Evolutionary conservation across 495 filamentous ascomycete species (phyloP), one percentile per base, ranked within the genome.

Genomic region (Barbatosphaeria neglecta): DNA sequence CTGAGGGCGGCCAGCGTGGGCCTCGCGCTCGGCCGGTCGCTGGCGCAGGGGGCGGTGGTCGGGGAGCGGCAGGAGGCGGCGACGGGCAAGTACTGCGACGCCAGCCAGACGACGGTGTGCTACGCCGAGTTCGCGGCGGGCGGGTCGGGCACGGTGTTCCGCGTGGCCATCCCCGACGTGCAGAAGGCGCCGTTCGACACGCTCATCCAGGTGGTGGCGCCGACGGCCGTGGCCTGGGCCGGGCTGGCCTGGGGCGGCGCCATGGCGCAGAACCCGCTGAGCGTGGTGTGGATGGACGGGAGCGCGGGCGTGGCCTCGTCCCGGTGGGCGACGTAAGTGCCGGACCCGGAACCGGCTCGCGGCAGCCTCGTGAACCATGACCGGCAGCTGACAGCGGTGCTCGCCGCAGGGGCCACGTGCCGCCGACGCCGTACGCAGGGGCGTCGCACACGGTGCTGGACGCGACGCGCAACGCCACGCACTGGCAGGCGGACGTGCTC

Each of bases 231-330:
- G 2, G 70, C 65, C 18, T 76, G 73, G 73, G 65, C 61, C 0
- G 69, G 62, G 6, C 33, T 76, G 15, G 66, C 65, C 2, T 74
- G 68, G 70, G 73, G 66, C 18, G 73, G 73, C 8, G 67, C 60
- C 44, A 76, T 76, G 73, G 50, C 59, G 11, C 60, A 59, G 31
- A 73, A 75, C 49, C 73, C 73, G 10, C 59, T 76, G 33, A 65
- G 66, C 0, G 54, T 76, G 1, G 66, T 46, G 0, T 76, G 69
- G 67, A 45, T 57, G 22, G 68, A 67, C 41, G 64, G 67, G 0
- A 56, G 69, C 15, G 52, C 17, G 4, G 61, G 62, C 0, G 46
- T 69, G 2, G 55, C 67, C 3, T 66, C 67, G 16, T 72, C 70
- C 27, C 61, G 73, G 8, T 73, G 61, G 49, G 66, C 68, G 33